These are phyloP conservation scores for Tulasnella sp. DNA, from an alignment of 768 basidiomycete species.

Conservation along the genomic window DNA sequence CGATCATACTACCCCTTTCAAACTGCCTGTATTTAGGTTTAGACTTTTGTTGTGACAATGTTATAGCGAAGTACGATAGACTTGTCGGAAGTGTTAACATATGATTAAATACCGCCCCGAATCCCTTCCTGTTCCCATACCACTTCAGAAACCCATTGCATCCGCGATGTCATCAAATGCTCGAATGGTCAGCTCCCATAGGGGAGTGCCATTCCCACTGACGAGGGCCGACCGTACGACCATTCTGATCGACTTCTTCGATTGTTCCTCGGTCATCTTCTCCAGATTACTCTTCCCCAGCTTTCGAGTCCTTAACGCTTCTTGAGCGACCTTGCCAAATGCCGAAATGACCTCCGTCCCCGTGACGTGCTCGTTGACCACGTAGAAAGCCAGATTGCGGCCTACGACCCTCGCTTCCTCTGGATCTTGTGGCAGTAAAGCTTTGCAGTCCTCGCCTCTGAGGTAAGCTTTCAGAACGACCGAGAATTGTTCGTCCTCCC, in stretches of 20 bases:
- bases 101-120: neutral
- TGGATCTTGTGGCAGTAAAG: neutral
- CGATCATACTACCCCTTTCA: conserved; percentile 8
- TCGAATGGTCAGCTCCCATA: conserved; percentile 10
- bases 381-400: conserved; percentile 27
- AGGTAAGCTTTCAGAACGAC: conserved; percentile 27
- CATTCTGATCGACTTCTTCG: conserved; percentile 11
- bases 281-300: neutral
- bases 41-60: neutral
- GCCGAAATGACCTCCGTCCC: conserved; percentile 16
- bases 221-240: conserved; percentile 16
- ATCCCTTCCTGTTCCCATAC: neutral
- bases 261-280: neutral
- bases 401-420: conserved; percentile 8
- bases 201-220: neutral
- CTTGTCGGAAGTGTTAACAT: neutral
- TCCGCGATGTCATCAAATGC: conserved; percentile 17
- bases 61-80: neutral
- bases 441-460: conserved; percentile 27
- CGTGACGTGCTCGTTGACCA: conserved; percentile 23
- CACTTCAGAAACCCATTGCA: neutral
- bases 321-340: neutral
- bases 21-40: neutral
- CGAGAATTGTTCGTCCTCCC: conserved; percentile 25
- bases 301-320: neutral